Conservation (phyloP, 768 basidiomycete species). For the Hygrophorus pudorinus region DNA sequence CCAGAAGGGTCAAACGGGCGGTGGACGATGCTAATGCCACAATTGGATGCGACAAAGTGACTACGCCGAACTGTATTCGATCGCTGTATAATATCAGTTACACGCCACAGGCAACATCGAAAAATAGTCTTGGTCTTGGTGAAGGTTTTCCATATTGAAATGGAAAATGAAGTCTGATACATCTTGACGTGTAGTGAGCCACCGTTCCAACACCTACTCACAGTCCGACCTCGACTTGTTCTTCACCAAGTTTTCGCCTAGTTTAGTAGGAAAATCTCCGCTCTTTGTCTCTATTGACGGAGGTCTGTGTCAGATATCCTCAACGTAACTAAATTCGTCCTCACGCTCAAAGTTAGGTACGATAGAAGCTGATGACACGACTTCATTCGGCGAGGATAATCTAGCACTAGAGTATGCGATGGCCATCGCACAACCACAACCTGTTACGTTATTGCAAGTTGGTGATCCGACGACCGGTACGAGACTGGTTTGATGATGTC, state of each 20-base stretch:
- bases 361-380: slow-evolving; percentile 11
- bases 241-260: slow-evolving; percentile 27
- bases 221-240: slow-evolving; percentile 33
- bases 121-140: no score
- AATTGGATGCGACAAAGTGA: slow-evolving; percentile 14
- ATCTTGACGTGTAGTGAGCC: slow-evolving; percentile 24
- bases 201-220: slow-evolving; percentile 31
- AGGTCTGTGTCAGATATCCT: no score
- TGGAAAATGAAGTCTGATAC: slow-evolving; percentile 8
- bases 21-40: slow-evolving; percentile 3
- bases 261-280: slow-evolving; percentile 29
- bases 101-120: slow-evolving; percentile 9
- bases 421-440: slow-evolving; percentile 23
- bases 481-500: neutral
- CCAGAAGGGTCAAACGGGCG: neutral
- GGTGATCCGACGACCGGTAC: slow-evolving; percentile 19
- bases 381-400: slow-evolving; percentile 28
- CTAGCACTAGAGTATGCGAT: slow-evolving; percentile 37
- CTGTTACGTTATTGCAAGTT: slow-evolving; percentile 23
- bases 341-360: slow-evolving; percentile 26
- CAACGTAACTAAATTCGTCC: no score
- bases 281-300: slow-evolving; percentile 24
- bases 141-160: slow-evolving; percentile 6
- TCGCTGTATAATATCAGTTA: slow-evolving; percentile 25
- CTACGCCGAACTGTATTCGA: slow-evolving; percentile 21